Base-by-base conservation (phyloP, 139 green algal genomes). In the Volvox reticuliferus region DNA sequence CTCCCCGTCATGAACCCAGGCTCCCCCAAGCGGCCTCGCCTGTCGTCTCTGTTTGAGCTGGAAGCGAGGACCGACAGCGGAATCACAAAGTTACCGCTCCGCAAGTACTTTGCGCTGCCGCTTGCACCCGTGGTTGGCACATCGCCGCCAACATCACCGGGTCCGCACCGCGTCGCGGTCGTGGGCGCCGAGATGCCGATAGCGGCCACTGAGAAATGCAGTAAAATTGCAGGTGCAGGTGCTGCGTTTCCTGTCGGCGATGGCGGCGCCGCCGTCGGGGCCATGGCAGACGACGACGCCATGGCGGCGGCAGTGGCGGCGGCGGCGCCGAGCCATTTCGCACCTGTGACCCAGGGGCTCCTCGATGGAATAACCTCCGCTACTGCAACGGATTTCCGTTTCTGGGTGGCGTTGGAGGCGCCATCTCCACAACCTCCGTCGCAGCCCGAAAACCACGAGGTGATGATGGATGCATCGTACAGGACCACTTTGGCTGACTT, bases 11-110 rank as follows among this genome's bases (percentile, higher is more conserved):
- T 55, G 5, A 55, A 9, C 22, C 16, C 81, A 87, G 81, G 81
- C 28, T 76, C 69, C 28, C 30, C 50, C 86, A 90, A 90, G 86
- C 69, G 86, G 0, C 73, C 86, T 1, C 71, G 86, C 44, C 86
- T 90, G 2, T 76, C 71, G 1, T 90, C 86, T 6, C 44, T 82
- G 1, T 89, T 89, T 69, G 73, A 83, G 35, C 12, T 84, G 18
- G 50, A 76, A 21, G 50, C 37, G 16, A 32, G 33, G 3, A 65
- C 63, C 22, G 63, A 20, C 33, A 19, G 21, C 14, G 0, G 14
- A 26, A 32, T 18, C 26, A 1, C 67, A 44, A 83, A 76, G 86
- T 55, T 90, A 69, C 21, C 73, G 1, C 86, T 90, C 16, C 19
- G 44, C 0, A 19, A 76, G 50, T 90, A 90, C 86, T 90, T 90